Conservation (phyloP, 2,329 filamentous ascomycete species). For the Ceratocystiopsis sp. region DNA sequence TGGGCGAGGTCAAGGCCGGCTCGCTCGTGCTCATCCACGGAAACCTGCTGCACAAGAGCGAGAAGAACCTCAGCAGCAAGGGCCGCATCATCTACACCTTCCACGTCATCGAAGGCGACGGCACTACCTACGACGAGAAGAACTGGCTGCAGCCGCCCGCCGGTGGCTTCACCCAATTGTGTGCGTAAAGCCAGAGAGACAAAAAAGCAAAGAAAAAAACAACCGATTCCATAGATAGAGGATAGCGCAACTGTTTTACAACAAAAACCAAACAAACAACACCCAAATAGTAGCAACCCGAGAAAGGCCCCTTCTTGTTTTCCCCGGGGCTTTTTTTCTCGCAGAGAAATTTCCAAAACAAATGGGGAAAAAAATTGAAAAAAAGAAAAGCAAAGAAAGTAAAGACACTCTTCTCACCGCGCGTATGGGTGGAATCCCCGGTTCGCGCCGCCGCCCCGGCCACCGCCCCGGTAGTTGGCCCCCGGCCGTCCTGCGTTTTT, state of each 20-base stretch:
- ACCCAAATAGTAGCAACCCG: not conserved
- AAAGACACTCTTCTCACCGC: conserved; percentile 7
- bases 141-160: conserved; percentile 88
- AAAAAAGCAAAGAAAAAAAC: not conserved
- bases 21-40: conserved; percentile 88
- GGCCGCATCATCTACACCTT: conserved; percentile 95
- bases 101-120: conserved; percentile 70
- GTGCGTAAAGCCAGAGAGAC: conserved; percentile 12
- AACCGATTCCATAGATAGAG: not conserved
- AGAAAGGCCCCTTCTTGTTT: too few species aligned
- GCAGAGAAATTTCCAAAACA: too few species aligned
- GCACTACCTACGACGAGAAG: conserved; percentile 56
- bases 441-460: conserved; percentile 42
- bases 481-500: conserved; percentile 88
- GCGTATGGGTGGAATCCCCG: conserved; percentile 68
- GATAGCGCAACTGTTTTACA: too few species aligned
- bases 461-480: conserved; percentile 84
- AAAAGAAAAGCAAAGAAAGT: not conserved
- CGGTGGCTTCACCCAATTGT: conserved; percentile 61
- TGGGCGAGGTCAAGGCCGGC: conserved; percentile 80
- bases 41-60: conserved; percentile 89
- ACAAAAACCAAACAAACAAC: not conserved
- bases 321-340: too few species aligned
- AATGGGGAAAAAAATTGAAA: not conserved
- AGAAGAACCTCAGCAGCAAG: conserved; percentile 73